These are phyloP conservation scores for Protomyces lactucae-debilis DNA, from an alignment of 1,139 yeast species.

Conservation along the genomic window DNA sequence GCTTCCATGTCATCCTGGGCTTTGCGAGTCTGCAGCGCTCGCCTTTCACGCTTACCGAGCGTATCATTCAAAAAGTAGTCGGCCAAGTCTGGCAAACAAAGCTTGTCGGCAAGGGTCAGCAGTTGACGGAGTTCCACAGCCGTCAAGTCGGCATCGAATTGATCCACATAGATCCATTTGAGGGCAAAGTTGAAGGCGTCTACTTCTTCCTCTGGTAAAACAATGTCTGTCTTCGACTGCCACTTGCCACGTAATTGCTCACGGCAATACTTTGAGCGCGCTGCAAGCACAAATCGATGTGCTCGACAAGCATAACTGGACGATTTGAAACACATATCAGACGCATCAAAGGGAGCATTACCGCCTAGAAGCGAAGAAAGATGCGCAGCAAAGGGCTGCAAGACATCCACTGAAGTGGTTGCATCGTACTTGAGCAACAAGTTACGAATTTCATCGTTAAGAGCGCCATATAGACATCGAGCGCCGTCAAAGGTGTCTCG, in stretches of 20 bases:
- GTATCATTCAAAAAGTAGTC: constrained; percentile 33
- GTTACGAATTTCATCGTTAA: constrained; percentile 60
- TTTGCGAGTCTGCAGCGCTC: constrained; percentile 14
- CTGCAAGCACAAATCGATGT: constrained; percentile 45
- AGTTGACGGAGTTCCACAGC: constrained; percentile 39
- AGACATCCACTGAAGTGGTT: constrained; percentile 60
- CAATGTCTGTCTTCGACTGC: constrained; percentile 32
- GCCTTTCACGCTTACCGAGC: constrained; percentile 13
- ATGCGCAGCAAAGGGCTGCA: constrained; percentile 74
- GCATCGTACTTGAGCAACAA: constrained; percentile 57
- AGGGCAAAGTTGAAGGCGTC: constrained; percentile 44
- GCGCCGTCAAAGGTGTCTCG: constrained; percentile 77
- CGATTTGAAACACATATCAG: constrained; percentile 1
- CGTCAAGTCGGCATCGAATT: constrained; percentile 41
- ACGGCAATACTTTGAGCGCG: constrained; percentile 40
- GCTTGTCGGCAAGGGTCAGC: constrained; percentile 40
- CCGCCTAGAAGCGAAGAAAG: constrained; percentile 48
- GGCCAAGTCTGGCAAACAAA: constrained; percentile 44
- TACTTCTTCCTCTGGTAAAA: constrained; percentile 33
- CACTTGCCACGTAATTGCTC: constrained; percentile 34
- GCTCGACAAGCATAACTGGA: constrained; percentile 14
- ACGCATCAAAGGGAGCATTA: constrained; percentile 17
- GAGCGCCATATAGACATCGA: constrained; percentile 71
- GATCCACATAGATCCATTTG: constrained; percentile 52
- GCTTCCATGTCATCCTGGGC: constrained; percentile 36